phyloP scores from a whole-genome alignment of 2,329 filamentous ascomycete genomes.

The Oidium heveae region DNA sequence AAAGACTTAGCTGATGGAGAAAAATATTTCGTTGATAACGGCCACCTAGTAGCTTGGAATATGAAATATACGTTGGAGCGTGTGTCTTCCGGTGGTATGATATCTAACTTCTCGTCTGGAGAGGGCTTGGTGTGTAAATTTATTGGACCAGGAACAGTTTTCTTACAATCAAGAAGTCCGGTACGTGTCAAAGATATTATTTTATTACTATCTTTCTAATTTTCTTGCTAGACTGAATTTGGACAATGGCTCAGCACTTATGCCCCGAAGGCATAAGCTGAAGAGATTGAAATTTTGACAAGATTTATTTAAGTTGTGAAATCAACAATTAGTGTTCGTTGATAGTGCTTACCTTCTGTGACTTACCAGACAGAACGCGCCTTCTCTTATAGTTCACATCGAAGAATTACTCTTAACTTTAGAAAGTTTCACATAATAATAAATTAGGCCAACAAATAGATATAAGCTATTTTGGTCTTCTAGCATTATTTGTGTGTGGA shows the following conservation, averaged over 20 bases:
- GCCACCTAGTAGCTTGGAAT: conserved; percentile 90
- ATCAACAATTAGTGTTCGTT: too few relatives aligned
- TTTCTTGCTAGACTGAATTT: conserved; percentile 8
- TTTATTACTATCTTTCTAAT: neutral
- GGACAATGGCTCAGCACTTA: conserved; percentile 11
- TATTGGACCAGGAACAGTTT: conserved; percentile 71
- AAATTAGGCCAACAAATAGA: too few relatives aligned
- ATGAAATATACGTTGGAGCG: conserved; percentile 81
- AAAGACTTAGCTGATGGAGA: conserved; percentile 73
- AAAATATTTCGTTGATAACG: conserved; percentile 80
- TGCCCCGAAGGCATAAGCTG: conserved; percentile 1
- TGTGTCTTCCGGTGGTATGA: conserved; percentile 69
- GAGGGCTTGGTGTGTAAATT: conserved; percentile 93
- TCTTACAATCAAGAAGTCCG: conserved; percentile 77
- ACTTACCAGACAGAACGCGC: too few relatives aligned
- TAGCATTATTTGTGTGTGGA: too few relatives aligned
- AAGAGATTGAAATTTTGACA: too few relatives aligned
- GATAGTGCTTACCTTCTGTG: too few relatives aligned
- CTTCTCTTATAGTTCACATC: too few relatives aligned
- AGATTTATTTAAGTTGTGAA: too few relatives aligned
- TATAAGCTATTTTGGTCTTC: too few relatives aligned
- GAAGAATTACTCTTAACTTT: too few relatives aligned
- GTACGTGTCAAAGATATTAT: conserved; percentile 18
- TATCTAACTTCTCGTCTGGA: conserved; percentile 58
- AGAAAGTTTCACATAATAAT: too few relatives aligned